Conservation (phyloP, 2,329 filamentous ascomycete genomes). For the Aspergillus spinulosporus region DNA sequence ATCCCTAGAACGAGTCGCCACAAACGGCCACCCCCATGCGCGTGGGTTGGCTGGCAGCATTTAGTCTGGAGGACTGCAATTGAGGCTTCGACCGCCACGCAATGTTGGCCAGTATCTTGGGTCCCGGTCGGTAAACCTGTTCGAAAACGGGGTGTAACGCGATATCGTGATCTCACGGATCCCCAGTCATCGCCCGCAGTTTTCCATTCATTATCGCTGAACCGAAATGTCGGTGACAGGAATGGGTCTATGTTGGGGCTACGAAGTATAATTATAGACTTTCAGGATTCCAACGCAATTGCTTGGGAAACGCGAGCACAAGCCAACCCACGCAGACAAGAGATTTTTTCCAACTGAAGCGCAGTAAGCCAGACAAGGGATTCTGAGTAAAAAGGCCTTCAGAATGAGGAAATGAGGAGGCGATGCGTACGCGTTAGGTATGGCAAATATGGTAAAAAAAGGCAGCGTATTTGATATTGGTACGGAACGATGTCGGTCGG, state of each 20-base stretch:
- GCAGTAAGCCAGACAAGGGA: background rate
- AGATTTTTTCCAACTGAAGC: background rate
- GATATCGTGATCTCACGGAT: background rate
- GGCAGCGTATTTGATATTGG: background rate
- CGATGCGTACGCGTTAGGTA: no score
- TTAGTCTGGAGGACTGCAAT: background rate
- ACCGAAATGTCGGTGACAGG: slow-evolving; percentile 22
- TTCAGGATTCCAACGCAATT: slow-evolving; percentile 1
- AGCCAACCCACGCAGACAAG: background rate
- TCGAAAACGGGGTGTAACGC: slow-evolving; percentile 6
- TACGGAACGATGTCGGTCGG: slow-evolving; percentile 9
- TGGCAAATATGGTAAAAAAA: background rate
- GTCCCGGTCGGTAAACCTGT: background rate
- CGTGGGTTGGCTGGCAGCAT: background rate
- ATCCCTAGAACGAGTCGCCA: background rate
- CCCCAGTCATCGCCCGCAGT: slow-evolving; percentile 1
- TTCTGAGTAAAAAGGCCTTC: background rate
- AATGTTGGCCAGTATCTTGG: background rate
- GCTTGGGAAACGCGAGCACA: background rate
- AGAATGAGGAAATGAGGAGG: background rate
- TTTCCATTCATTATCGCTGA: slow-evolving; percentile 15
- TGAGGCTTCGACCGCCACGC: background rate
- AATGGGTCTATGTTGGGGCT: slow-evolving; percentile 9
- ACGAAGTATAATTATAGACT: slow-evolving; percentile 1
- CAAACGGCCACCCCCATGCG: background rate